Percentiles rank a stretch among this genome's conserved stretches.
These are phyloP conservation scores for Monilinia aucupariae DNA, from an alignment of 2,329 filamentous ascomycete species.

Conservation along the genomic window DNA sequence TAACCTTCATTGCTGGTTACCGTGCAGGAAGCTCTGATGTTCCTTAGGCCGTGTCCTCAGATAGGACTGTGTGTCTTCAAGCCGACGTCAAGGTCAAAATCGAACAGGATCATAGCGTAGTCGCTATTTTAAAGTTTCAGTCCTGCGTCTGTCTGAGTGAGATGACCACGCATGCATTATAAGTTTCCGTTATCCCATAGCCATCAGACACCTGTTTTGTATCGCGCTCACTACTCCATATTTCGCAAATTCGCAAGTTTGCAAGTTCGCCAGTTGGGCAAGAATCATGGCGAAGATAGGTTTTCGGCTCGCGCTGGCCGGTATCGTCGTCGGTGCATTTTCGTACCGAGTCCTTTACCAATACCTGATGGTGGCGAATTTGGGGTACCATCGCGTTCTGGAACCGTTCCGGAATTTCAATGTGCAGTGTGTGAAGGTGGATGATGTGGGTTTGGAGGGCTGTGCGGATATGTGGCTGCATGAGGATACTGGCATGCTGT, in stretches of 20 bases:
- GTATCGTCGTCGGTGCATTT: conserved; percentile 24
- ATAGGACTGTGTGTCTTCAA: background rate
- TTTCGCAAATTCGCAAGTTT: background rate
- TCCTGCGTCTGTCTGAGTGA: conserved; percentile 2
- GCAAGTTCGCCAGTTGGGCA: background rate
- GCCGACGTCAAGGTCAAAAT: background rate
- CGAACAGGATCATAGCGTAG: background rate
- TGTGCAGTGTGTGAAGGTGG: conserved; percentile 27
- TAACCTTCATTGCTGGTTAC: too few species aligned
- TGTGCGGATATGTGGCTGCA: conserved; percentile 35
- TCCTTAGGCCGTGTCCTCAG: background rate
- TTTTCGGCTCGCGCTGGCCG: conserved; percentile 7
- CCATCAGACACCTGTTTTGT: background rate
- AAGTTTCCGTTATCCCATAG: background rate
- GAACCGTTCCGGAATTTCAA: conserved; percentile 35
- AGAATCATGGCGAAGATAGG: conserved; percentile 11
- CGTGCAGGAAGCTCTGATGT: too few species aligned
- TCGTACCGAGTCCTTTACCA: conserved; percentile 35
- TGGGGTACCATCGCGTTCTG: conserved; percentile 35
- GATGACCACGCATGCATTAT: background rate
- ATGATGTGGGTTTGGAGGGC: conserved; percentile 26
- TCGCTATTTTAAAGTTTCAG: background rate
- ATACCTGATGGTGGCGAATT: conserved; percentile 29
- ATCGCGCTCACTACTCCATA: background rate
- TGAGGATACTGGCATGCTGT: conserved; percentile 29